phyloP scores from a whole-genome alignment of 208 protist genomes.

The Acanthamoeba sp. region DNA sequence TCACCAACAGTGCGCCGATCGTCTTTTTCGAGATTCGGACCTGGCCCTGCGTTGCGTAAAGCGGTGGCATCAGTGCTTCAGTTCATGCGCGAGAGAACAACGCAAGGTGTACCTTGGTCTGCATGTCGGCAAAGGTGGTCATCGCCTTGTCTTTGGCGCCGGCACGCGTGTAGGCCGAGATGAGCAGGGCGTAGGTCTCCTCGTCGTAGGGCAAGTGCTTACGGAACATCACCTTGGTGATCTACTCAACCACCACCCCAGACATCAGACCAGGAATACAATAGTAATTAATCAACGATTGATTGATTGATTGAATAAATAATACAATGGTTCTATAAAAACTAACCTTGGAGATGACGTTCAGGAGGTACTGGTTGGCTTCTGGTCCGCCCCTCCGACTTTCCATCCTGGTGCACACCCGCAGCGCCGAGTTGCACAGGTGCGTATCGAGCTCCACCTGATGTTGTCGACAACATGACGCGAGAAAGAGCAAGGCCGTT shows the following conservation, averaged over 20 bases:
- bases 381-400: neutral
- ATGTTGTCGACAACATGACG: no score
- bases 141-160: neutral
- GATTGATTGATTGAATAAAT: neutral
- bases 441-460: constrained; percentile 57
- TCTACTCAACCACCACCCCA: neutral
- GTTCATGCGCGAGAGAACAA: neutral
- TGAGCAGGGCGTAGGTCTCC: constrained; percentile 65
- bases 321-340: neutral
- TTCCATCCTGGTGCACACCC: constrained; percentile 32
- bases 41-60: neutral
- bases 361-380: neutral
- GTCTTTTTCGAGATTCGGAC: constrained; percentile 4
- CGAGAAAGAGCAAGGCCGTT: no score
- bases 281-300: neutral
- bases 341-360: constrained; percentile 7
- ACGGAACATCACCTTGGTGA: constrained; percentile 39
- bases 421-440: constrained; percentile 68
- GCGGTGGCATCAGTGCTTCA: no score
- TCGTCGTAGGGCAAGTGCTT: constrained; percentile 13
- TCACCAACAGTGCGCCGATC: neutral
- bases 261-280: neutral
- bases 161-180: constrained; percentile 31
- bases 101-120: neutral
- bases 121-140: neutral